Evolutionary conservation across 2,329 filamentous ascomycete species (phyloP), one percentile per base, ranked within the genome.

Genomic region (Alternaria solani): DNA sequence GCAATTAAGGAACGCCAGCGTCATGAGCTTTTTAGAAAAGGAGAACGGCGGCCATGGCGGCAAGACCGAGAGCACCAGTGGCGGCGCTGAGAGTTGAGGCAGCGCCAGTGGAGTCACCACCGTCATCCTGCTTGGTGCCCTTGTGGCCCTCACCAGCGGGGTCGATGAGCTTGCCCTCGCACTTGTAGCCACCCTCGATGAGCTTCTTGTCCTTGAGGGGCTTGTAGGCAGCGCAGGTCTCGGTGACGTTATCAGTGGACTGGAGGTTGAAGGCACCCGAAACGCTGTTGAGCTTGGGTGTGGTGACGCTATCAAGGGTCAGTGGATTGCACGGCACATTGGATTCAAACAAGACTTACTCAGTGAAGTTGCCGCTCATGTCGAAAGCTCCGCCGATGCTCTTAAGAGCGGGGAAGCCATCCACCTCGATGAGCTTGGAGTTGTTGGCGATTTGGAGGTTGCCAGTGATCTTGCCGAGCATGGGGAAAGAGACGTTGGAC

Each of bases 361-460:
- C 84, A 65, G 88, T 86, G 80, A 97, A 96, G 83, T 88, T 91
- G 74, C 95, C 95, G 72, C 89, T 89, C 79, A 97, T 88, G 79
- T 93, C 90, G 75, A 98, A 85, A 72, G 92, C 93, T 82, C 94
- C 94, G 66, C 70, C 86, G 60, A 97, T 87, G 56, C 83, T 86
- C 75, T 86, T 76, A 28, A 99, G 86, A 66, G 83, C 77, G 63
- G 86, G 85, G 81, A 98, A 91, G 34, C 87, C 88, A 66, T 86
- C 80, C 57, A 97, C 84, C 62, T 82, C 77, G 57, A 80, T 70
- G 34, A 97, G 86, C 57, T 84, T 83, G 62, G 92, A 92, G 89
- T 98, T 97, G 88, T 97, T 96, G 81, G 91, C 90, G 75, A 99
- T 88, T 70, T 91, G 88, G 78, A 96, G 87, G 78, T 91, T 92